These are phyloP conservation scores for Umbelopsis sp. DNA, from an alignment of 371 early-diverging fungal genomes.

Conservation along the genomic window DNA sequence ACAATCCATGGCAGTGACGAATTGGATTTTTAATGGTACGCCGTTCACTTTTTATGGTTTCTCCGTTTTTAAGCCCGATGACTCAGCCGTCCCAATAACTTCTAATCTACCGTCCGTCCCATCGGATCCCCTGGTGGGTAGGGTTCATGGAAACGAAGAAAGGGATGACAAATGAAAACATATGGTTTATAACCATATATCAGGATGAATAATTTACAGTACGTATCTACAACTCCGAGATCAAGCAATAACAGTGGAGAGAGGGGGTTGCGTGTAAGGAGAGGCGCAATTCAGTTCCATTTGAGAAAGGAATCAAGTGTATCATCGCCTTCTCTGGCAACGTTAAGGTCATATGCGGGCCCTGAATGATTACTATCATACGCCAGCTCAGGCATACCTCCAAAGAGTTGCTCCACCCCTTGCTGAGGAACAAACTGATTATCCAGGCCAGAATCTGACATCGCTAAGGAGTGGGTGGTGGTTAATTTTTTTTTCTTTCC, in stretches of 20 bases:
- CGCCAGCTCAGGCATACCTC: conserved; percentile 3
- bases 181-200: background rate
- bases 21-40: background rate
- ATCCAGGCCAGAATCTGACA: conserved; percentile 6
- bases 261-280: background rate
- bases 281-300: conserved; percentile 2
- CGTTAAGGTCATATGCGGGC: background rate
- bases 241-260: background rate
- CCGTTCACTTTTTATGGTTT: too few species aligned
- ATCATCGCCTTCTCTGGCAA: conserved; percentile 5
- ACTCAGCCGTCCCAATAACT: background rate
- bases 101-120: background rate
- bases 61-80: too few species aligned
- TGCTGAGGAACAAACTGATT: conserved; percentile 13
- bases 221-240: conserved; percentile 1
- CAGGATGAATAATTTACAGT: background rate
- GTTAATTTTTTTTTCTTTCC: too few species aligned
- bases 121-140: background rate
- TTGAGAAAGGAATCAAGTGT: conserved; percentile 11
- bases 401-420: conserved; percentile 5
- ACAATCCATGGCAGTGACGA: background rate
- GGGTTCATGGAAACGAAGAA: background rate
- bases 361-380: conserved; percentile 3
- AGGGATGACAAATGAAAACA: background rate
- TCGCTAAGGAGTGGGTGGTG: background rate